Base-by-base conservation (phyloP, 2,329 filamentous ascomycete genomes). In the Dactylella cylindrospora region DNA sequence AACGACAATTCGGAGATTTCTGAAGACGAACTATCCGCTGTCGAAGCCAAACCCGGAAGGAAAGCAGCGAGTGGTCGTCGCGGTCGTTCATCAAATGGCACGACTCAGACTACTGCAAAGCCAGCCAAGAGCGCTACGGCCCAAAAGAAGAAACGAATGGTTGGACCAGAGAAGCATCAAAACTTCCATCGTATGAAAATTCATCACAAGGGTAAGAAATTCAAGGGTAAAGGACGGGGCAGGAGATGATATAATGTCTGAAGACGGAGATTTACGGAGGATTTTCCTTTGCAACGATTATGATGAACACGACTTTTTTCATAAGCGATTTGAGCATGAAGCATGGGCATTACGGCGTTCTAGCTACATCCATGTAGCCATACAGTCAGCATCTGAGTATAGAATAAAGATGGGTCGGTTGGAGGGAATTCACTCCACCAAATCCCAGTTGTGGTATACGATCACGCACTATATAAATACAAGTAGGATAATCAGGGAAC, bases 161-260 rank as follows among this genome's bases (percentile, higher is more conserved):
- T 61, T 13, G 49, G 44, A 29, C 35, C 55, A 2, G 36, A 52
- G 20, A 52, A 61, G 35, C 41, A 61, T 47, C 40, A 44, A 20
- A 61, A 61, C 23, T 61, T 47, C 12, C 52, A 35, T 9, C 47
- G 41, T 13, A 61, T 61, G 55, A 61, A 61, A 36, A 61, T 61
- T 35, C 55, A 61, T 19, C 47, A 61, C 19, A 61, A 49, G 29
- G 47, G 47, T 5, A 61, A 28, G 19, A 46, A 28, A 1, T 61
- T 61, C 15, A 61, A 49, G 15, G 55, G 55, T 3, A 47, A 46
- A 25, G 55, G 55, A 5, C 43, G 39, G 10, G 28, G 28, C 3
- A 40, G 55, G 22, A 52, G 55, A 38, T 61, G 22, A 52, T 47
- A 38, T 61, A 43, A 45, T 31, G 15, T 15, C 12, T 8, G 4